Base-by-base conservation (phyloP, 176 grass and related monocot species). In the Tillandsia leiboldiana region DNA sequence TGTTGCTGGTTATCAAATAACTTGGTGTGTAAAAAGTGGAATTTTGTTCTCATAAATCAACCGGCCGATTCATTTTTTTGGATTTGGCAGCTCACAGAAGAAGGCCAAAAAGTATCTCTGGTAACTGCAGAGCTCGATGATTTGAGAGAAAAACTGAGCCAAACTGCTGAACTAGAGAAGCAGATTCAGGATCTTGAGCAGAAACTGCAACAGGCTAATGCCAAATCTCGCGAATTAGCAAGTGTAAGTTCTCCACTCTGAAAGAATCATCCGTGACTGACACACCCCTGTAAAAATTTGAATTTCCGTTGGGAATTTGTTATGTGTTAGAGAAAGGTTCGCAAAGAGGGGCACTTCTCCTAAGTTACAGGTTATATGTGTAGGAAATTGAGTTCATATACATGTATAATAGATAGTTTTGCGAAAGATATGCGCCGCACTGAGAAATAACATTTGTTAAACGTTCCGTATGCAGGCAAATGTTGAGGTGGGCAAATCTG, bases 141-240 rank as follows among this genome's bases (percentile, higher is more conserved):
- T 71, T 65, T 92, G 63, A 89, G 68, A 64, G 73, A 85, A 52
- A 83, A 91, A 52, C 64, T 84, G 50, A 89, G 71, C 64, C 67
- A 77, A 71, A 78, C 78, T 49, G 67, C 64, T 77, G 79, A 92
- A 85, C 75, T 90, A 81, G 84, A 92, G 62, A 92, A 79, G 75
- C 89, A 92, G 79, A 79, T 90, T 69, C 56, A 82, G 22, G 83
- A 92, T 52, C 86, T 97, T 77, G 89, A 92, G 77, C 73, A 97
- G 70, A 86, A 88, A 65, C 65, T 96, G 70, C 68, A 85, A 59
- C 51, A 87, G 54, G 72, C 82, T 63, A 64, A 64, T 67, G 51
- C 85, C 29, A 87, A 64, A 76, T 83, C 78, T 26, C 66, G 50
- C 0, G 74, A 74, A 64, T 71, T 79, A 82, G 80, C 49, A 76